These are phyloP conservation scores for Penicillium verrucosum DNA, from an alignment of 2,329 filamentous ascomycete genomes.

Conservation along the genomic window DNA sequence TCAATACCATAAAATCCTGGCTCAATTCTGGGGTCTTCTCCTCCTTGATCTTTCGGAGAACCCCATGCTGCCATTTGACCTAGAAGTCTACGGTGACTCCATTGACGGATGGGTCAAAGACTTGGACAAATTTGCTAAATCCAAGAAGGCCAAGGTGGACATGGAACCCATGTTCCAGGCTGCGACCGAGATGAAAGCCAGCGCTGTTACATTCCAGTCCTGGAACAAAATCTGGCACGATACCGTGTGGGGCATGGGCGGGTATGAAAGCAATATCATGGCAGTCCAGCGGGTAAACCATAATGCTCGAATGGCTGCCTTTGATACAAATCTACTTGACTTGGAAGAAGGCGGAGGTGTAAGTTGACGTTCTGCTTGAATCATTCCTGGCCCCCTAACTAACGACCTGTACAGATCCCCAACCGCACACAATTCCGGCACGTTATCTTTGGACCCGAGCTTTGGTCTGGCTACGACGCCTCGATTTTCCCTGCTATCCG, in stretches of 20 bases:
- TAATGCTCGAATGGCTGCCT: conserved; percentile 73
- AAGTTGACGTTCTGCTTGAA: conserved; percentile 45
- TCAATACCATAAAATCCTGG: conserved; percentile 73
- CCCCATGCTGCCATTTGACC: conserved; percentile 77
- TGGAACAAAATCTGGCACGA: conserved; percentile 79
- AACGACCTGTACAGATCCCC: conserved; percentile 57
- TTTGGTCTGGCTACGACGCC: conserved; percentile 67
- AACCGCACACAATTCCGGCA: conserved; percentile 93
- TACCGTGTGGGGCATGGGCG: conserved; percentile 65
- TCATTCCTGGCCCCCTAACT: background rate
- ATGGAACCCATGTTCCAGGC: conserved; percentile 63
- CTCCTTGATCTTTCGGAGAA: conserved; percentile 80
- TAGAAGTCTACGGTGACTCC: conserved; percentile 67
- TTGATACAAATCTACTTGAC: conserved; percentile 82
- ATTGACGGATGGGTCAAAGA: conserved; percentile 64
- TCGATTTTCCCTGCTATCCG: conserved; percentile 79
- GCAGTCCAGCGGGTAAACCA: conserved; percentile 67
- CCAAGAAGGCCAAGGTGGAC: conserved; percentile 52
- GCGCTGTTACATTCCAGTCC: conserved; percentile 63
- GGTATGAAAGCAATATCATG: conserved; percentile 70
- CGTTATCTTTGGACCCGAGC: conserved; percentile 78
- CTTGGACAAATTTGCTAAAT: conserved; percentile 63
- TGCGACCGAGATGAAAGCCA: conserved; percentile 56
- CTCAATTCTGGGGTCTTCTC: conserved; percentile 76
- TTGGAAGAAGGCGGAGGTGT: conserved; percentile 68